These are phyloP conservation scores for Ophidiomyces ophidiicola DNA, from an alignment of 2,329 filamentous ascomycete genomes.

Conservation along the genomic window DNA sequence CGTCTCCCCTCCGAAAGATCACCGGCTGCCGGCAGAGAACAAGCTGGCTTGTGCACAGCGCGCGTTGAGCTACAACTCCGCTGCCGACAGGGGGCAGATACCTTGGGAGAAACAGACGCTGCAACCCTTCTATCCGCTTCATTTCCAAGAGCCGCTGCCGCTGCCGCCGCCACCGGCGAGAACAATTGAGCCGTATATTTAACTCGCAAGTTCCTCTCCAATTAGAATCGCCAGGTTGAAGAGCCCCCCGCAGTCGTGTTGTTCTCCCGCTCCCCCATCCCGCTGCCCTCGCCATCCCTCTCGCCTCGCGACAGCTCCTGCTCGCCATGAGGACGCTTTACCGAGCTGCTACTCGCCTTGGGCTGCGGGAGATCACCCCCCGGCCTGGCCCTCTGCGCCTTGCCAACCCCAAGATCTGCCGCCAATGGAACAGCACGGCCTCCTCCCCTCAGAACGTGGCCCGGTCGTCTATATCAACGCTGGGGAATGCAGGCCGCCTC, in stretches of 20 bases:
- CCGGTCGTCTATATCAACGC: background rate
- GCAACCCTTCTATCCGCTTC: constrained; percentile 3
- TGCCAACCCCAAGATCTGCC: background rate
- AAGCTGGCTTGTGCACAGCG: too few relatives aligned
- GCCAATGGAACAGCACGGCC: constrained; percentile 14
- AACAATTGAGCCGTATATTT: constrained; percentile 1
- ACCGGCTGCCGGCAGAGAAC: too few relatives aligned
- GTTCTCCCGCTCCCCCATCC: background rate
- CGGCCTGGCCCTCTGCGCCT: constrained; percentile 2
- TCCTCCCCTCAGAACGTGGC: constrained; percentile 1
- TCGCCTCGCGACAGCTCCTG: background rate
- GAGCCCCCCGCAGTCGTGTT: too few relatives aligned
- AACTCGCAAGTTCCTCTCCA: background rate
- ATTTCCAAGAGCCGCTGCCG: background rate
- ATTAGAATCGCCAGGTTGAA: background rate
- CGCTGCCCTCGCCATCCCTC: background rate
- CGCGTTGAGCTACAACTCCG: constrained; percentile 3
- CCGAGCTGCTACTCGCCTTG: constrained; percentile 8
- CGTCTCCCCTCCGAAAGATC: too few relatives aligned
- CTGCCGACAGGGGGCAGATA: constrained; percentile 6
- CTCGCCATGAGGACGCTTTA: constrained; percentile 17
- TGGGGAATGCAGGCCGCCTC: constrained; percentile 11
- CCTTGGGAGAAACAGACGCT: constrained; percentile 3
- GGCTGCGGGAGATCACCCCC: constrained; percentile 10
- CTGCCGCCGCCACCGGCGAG: background rate